These are phyloP conservation scores for Ascochyta pisi DNA, from an alignment of 2,329 filamentous ascomycete genomes.

Conservation along the genomic window DNA sequence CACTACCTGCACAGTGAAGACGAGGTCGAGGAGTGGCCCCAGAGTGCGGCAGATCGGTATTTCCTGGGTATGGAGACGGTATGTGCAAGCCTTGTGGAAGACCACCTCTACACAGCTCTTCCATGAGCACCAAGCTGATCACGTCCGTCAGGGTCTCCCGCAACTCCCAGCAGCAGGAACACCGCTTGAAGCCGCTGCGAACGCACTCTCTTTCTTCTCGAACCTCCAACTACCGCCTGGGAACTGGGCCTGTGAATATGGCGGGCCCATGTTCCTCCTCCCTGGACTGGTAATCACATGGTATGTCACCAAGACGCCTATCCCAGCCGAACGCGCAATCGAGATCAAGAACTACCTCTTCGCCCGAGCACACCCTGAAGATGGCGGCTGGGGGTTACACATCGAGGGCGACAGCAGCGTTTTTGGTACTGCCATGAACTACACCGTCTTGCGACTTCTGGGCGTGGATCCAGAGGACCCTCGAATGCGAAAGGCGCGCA, in stretches of 20 bases:
- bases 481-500: constrained; percentile 83
- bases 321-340: constrained; percentile 78
- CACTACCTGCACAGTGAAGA: constrained; percentile 81
- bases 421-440: constrained; percentile 90
- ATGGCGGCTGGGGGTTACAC: constrained; percentile 97
- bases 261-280: constrained; percentile 94
- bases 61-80: constrained; percentile 82
- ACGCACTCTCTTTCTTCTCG: constrained; percentile 88
- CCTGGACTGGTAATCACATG: constrained; percentile 84
- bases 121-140: neutral
- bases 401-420: constrained; percentile 92
- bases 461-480: constrained; percentile 85
- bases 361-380: constrained; percentile 80
- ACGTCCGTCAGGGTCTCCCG: constrained; percentile 69
- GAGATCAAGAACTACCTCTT: constrained; percentile 95
- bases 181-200: constrained; percentile 78
- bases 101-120: too few species aligned
- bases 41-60: constrained; percentile 88
- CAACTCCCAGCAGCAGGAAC: constrained; percentile 72
- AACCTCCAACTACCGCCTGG: constrained; percentile 86
- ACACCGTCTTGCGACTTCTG: constrained; percentile 78
- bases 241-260: constrained; percentile 97
- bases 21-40: constrained; percentile 78
- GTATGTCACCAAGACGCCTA: constrained; percentile 87
- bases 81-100: constrained; percentile 22